phyloP scores from a whole-genome alignment of 2,329 filamentous ascomycete genomes.

The Colletotrichum salicis region DNA sequence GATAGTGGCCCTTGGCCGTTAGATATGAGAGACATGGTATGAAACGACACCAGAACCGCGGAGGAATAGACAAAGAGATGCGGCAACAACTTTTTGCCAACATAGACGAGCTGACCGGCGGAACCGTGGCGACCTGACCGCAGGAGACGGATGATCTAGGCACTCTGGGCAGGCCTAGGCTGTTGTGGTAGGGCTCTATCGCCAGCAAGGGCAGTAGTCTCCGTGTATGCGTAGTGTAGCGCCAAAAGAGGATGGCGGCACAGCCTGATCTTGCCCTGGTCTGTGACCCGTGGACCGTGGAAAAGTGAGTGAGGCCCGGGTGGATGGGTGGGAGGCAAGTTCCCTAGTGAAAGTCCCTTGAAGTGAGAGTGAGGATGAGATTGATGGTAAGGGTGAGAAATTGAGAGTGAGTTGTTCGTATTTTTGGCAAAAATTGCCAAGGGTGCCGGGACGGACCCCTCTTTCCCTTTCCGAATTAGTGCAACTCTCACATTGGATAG shows the following conservation, averaged over 20 bases:
- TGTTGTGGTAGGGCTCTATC: not conserved
- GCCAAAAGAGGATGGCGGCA: not conserved
- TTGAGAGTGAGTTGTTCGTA: conserved; percentile 20
- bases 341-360: too few species aligned
- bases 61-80: not conserved
- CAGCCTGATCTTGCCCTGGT: not conserved
- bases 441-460: not conserved
- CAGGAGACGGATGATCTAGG: conserved; percentile 24
- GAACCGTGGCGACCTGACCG: conserved; percentile 11
- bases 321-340: too few species aligned
- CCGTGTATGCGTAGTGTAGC: not conserved
- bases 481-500: conserved; percentile 5
- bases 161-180: conserved; percentile 19
- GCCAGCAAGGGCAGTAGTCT: not conserved
- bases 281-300: not conserved
- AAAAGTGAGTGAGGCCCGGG: not conserved
- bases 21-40: conserved; percentile 17
- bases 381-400: not conserved
- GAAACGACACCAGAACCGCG: not conserved
- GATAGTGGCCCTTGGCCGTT: conserved; percentile 9
- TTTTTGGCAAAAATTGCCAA: conserved; percentile 18
- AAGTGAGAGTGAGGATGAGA: not conserved
- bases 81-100: conserved; percentile 2
- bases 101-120: not conserved
- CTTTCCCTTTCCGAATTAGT: conserved; percentile 12